These are phyloP conservation scores for Trametes sanguinea DNA, from an alignment of 768 basidiomycete species.

Conservation along the genomic window DNA sequence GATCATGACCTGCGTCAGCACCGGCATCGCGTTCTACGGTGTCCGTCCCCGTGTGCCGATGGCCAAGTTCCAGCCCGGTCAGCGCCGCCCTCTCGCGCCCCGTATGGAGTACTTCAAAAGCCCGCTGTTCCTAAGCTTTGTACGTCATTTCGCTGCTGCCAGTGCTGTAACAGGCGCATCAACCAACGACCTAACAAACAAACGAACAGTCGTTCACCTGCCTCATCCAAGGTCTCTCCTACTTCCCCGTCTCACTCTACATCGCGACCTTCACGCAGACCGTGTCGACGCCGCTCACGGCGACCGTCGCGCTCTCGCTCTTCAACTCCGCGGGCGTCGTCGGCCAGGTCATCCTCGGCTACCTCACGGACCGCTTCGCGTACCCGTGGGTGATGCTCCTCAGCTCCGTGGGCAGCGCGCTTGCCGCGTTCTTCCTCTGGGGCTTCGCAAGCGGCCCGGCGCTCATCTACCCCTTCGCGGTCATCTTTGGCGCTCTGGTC, in stretches of 20 bases:
- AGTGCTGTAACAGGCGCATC: background rate
- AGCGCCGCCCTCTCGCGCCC: constrained; percentile 21
- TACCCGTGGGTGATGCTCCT: constrained; percentile 28
- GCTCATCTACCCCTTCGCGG: constrained; percentile 25
- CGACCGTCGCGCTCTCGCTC: constrained; percentile 27
- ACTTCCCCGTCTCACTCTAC: constrained; percentile 32
- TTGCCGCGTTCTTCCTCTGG: constrained; percentile 28
- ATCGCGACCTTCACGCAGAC: constrained; percentile 29
- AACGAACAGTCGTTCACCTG: constrained; percentile 19
- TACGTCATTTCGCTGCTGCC: constrained; percentile 7
- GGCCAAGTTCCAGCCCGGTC: constrained; percentile 18
- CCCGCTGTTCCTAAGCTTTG: constrained; percentile 26
- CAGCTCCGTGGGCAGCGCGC: constrained; percentile 22
- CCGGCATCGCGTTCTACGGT: constrained; percentile 22
- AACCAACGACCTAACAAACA: background rate
- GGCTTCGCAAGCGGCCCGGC: constrained; percentile 27
- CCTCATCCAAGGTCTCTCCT: constrained; percentile 29
- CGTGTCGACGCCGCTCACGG: constrained; percentile 25
- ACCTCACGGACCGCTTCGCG: constrained; percentile 27
- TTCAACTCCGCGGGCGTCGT: constrained; percentile 29
- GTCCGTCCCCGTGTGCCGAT: constrained; percentile 27
- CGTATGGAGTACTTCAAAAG: constrained; percentile 25
- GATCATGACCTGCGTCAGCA: constrained; percentile 18
- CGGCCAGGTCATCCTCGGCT: constrained; percentile 28
- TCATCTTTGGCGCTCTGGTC: constrained; percentile 29